Evolutionary conservation across 2,329 filamentous ascomycete species (phyloP), one percentile per base, ranked within the genome.

Genomic region (Curvularia hawaiiensis): DNA sequence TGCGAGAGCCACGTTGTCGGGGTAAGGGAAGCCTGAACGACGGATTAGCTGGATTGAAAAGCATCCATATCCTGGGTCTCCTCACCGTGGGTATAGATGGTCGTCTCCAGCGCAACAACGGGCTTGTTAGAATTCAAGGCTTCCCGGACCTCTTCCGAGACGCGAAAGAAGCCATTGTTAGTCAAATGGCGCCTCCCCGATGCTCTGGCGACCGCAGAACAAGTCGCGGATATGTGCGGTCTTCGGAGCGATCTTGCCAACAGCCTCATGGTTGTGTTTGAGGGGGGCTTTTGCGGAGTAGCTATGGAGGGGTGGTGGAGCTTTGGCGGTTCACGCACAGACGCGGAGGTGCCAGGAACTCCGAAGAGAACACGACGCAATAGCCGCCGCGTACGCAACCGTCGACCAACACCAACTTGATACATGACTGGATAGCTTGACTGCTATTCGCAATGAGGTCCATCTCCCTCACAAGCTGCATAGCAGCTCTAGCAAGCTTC

Each of bases 71-170:
- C 3, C 14, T 9, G 14, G 6, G 14, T 43, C 4, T 18, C 38
- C 68, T 51, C 76, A 82, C 92, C 93, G 78, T 99, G 95, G 1
- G 95, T 99, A 77, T 99, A 98, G 67, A 99, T 98, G 4, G 95
- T 97, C 2, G 91, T 92, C 77, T 99, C 95, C 4, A 99, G 83
- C 16, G 94, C 95, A 11, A 99, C 93, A 4, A 99, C 88, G 0
- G 95, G 94, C 68, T 87, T 88, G 55, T 88, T 87, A 12, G 86
- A 84, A 41, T 85, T 82, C 47, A 97, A 76, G 39, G 93, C 94
- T 72, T 92, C 87, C 51, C 83, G 81, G 12, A 99, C 89, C 77
- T 98, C 94, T 50, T 94, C 89, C 1, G 91, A 93, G 41, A 97
- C 82, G 52, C 82, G 84, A 55, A 96, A 83, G 59, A 79, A 92